A percentile compares a stretch with the other conserved stretches of the same genome.
phyloP scores from a whole-genome alignment of 805 yeast genomes.

The Yamadazyma olivae region DNA sequence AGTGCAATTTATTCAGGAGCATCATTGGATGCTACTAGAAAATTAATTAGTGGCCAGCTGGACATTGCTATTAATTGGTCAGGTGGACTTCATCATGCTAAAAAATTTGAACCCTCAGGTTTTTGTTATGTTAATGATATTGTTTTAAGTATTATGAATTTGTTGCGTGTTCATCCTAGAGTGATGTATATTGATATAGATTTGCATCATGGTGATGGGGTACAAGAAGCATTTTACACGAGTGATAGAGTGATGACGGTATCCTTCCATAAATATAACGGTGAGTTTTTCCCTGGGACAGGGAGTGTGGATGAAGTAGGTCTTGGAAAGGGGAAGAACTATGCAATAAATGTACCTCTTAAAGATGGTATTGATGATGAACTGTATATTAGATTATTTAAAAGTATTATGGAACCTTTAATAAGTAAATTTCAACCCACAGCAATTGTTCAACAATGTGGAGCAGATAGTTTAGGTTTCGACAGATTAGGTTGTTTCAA shows the following conservation, averaged over 20 bases:
- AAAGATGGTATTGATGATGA: constrained; percentile 96
- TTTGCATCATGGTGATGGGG: constrained; percentile 97
- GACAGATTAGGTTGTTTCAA: constrained; percentile 95
- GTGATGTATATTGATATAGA: constrained; percentile 93
- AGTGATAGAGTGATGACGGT: constrained; percentile 97
- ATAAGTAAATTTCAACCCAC: constrained; percentile 91
- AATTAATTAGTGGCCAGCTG: constrained; percentile 78
- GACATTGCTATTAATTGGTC: constrained; percentile 96
- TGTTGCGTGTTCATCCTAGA: constrained; percentile 85
- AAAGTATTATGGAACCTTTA: constrained; percentile 85
- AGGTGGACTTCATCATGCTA: constrained; percentile 96
- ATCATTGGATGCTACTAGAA: constrained; percentile 86
- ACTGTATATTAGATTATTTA: constrained; percentile 69
- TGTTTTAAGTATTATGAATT: constrained; percentile 80
- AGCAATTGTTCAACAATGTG: constrained; percentile 93
- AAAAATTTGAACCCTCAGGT: constrained; percentile 90
- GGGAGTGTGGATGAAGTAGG: constrained; percentile 91
- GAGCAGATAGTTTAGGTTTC: constrained; percentile 93
- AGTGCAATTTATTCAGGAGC: constrained; percentile 91
- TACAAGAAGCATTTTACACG: constrained; percentile 92
- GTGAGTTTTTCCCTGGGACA: constrained; percentile 96
- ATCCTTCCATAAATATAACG: constrained; percentile 89
- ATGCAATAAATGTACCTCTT: constrained; percentile 86
- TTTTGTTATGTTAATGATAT: constrained; percentile 95
- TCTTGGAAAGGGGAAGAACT: constrained; percentile 83